Evolutionary conservation across 2,329 filamentous ascomycete species (phyloP).

Genomic region (Chaetomium strumarium): DNA sequence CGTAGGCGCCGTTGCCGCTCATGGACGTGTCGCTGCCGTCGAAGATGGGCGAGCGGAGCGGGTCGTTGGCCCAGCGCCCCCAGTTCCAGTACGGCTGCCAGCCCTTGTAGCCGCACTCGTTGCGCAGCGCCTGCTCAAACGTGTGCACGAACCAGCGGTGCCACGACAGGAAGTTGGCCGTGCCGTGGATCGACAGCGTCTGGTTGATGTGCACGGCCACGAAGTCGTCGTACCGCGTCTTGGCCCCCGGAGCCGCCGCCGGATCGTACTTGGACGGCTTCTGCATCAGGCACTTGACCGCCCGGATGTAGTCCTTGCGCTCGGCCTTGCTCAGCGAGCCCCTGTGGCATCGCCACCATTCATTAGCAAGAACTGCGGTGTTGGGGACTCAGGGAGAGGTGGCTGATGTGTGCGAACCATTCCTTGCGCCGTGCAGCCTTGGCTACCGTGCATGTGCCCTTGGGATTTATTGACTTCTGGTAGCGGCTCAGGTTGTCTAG

Average conservation of each 20-base stretch:
- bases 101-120: slow-evolving; percentile 33
- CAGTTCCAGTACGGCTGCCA: slow-evolving; percentile 39
- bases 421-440: too few relatives aligned
- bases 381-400: too few relatives aligned
- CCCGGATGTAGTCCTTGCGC: slow-evolving; percentile 37
- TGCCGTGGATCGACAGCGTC: slow-evolving; percentile 41
- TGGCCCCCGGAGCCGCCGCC: slow-evolving; percentile 35
- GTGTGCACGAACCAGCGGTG: slow-evolving; percentile 27
- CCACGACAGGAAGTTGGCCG: slow-evolving; percentile 30
- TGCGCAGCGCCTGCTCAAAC: slow-evolving; percentile 28
- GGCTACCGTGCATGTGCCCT: too few relatives aligned
- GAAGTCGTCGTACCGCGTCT: slow-evolving; percentile 45
- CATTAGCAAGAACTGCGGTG: background rate
- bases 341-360: background rate
- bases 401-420: too few relatives aligned
- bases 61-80: slow-evolving; percentile 34
- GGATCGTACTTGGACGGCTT: slow-evolving; percentile 7
- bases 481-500: too few relatives aligned
- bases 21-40: slow-evolving; percentile 43
- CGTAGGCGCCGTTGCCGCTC: slow-evolving; percentile 38
- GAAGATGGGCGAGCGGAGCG: slow-evolving; percentile 38
- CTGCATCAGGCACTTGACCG: slow-evolving; percentile 39
- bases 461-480: too few relatives aligned
- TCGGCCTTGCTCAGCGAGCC: slow-evolving; percentile 25
- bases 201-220: slow-evolving; percentile 44